A percentile compares a stretch with the other conserved stretches of the same genome.
Conservation (phyloP, 2,329 filamentous ascomycete genomes). For the Xylariaceae sp. region DNA sequence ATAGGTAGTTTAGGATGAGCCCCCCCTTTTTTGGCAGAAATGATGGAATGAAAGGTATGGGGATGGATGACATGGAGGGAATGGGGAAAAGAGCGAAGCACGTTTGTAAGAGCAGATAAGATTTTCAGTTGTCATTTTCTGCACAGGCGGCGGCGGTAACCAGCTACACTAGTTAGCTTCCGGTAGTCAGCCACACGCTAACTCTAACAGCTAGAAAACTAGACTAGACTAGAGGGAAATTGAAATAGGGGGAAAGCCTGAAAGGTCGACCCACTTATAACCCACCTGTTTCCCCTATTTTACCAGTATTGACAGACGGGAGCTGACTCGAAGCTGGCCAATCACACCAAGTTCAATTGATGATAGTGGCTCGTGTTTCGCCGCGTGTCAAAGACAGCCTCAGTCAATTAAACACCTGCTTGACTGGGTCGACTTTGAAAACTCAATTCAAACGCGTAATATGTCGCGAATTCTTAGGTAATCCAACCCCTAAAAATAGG, state of each 20-base stretch:
- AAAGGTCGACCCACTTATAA: slow-evolving; percentile 6
- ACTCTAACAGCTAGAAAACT: slow-evolving; percentile 11
- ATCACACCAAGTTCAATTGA: neutral
- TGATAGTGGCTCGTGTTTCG: neutral
- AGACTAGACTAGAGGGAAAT: neutral
- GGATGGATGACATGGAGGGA: slow-evolving; percentile 7
- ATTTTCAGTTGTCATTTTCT: slow-evolving; percentile 25
- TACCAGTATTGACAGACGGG: neutral
- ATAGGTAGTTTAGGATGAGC: slow-evolving; percentile 1
- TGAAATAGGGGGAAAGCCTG: slow-evolving; percentile 12
- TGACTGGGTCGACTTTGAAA: too few species aligned
- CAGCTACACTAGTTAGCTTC: neutral
- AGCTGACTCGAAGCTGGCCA: slow-evolving; percentile 15
- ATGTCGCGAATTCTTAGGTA: too few species aligned
- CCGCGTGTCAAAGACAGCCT: neutral
- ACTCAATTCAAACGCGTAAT: too few species aligned
- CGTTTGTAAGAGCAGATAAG: slow-evolving; percentile 24
- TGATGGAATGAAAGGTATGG: slow-evolving; percentile 17
- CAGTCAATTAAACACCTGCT: slow-evolving; percentile 4
- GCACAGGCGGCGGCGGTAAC: too few species aligned
- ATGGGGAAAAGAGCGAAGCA: slow-evolving; percentile 26
- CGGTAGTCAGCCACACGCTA: neutral
- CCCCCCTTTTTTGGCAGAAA: slow-evolving; percentile 15
- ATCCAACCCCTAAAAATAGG: neutral
- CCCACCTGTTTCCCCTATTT: neutral